Percentiles rank a stretch among this genome's conserved stretches.
phyloP scores from a whole-genome alignment of 83 land plant species.

The Thuja plicata region DNA sequence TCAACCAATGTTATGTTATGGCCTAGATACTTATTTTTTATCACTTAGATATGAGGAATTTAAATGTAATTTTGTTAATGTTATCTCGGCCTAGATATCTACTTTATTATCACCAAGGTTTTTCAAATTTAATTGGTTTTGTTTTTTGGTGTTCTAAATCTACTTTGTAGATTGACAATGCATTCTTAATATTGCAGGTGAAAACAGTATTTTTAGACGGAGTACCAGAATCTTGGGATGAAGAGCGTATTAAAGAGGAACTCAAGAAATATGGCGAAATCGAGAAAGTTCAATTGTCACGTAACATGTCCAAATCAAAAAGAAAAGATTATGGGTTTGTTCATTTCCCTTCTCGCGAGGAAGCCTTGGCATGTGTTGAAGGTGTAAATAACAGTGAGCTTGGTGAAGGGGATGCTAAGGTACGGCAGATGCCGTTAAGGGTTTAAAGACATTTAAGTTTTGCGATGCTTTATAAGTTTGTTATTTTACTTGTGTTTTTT shows the following conservation, averaged over 20 bases:
- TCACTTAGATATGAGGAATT: no score
- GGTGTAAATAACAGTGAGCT: conserved; percentile 42
- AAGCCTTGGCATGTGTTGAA: conserved; percentile 63
- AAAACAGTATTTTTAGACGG: conserved; percentile 64
- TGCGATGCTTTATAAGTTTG: not conserved
- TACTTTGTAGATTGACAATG: not conserved
- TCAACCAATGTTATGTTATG: no score
- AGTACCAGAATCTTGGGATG: conserved; percentile 58
- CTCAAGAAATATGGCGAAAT: conserved; percentile 63
- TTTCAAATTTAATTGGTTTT: no score
- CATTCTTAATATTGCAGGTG: conserved; percentile 33
- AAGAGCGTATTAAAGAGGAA: conserved; percentile 40
- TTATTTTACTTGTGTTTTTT: not conserved
- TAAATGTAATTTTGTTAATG: not conserved
- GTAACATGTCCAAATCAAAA: conserved; percentile 31
- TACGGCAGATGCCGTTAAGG: not conserved
- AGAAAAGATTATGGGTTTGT: conserved; percentile 69
- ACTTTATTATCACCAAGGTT: not conserved
- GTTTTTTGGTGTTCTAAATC: not conserved
- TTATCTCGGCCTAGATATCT: not conserved
- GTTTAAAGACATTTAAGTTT: not conserved
- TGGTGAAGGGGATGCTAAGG: conserved; percentile 58
- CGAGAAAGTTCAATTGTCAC: conserved; percentile 45
- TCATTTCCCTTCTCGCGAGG: conserved; percentile 48
- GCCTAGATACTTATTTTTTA: not conserved